These are phyloP conservation scores for Nicotiana tomentosiformis DNA, from an alignment of 257 asterid genomes.

Conservation along the genomic window DNA sequence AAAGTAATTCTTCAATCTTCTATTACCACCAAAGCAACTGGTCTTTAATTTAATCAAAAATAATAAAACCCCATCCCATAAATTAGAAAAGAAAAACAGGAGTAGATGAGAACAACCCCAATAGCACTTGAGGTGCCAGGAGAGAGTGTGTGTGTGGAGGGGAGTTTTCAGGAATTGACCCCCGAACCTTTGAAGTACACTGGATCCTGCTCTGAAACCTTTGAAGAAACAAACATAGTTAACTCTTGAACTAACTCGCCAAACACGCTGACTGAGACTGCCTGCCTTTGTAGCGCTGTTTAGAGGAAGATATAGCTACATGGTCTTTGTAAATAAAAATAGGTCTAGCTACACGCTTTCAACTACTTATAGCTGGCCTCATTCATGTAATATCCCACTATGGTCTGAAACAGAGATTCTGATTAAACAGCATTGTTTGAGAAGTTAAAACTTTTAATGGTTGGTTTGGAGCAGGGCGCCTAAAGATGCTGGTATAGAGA, in stretches of 20 bases:
- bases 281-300: background rate
- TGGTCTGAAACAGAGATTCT: background rate
- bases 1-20: background rate
- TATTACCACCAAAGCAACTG: background rate
- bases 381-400: background rate
- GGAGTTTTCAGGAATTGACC: too few relatives aligned
- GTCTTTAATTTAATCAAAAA: too few relatives aligned
- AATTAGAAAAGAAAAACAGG: background rate
- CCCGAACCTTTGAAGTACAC: background rate
- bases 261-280: background rate
- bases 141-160: too few relatives aligned
- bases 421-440: background rate
- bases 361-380: background rate
- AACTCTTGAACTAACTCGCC: background rate
- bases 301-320: background rate
- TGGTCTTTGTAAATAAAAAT: background rate
- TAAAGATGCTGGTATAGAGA: conserved; percentile 31
- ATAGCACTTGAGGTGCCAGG: too few relatives aligned
- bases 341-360: background rate
- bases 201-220: background rate
- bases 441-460: background rate
- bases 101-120: background rate
- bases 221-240: too few relatives aligned
- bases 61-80: background rate
- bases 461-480: conserved; percentile 28